Percentiles rank a stretch among this genome's conserved stretches.
Conservation (phyloP, 371 early-diverging fungal species). For the Mortierella sp. region DNA sequence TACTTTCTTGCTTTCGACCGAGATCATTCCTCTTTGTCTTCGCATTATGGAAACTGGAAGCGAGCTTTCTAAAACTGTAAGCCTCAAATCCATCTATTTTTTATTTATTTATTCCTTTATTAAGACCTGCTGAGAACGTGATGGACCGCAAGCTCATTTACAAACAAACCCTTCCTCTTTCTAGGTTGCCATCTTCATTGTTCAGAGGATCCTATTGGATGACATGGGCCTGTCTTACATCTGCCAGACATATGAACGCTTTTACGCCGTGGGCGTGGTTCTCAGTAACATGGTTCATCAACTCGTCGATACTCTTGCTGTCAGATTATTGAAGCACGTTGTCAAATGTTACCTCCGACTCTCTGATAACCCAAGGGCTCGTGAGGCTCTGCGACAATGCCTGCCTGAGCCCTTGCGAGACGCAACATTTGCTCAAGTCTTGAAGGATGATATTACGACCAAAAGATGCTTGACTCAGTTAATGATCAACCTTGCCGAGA, state of each 20-base stretch:
- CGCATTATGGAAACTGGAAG: constrained; percentile 98
- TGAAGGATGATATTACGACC: constrained; percentile 89
- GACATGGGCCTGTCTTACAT: constrained; percentile 97
- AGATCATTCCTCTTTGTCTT: constrained; percentile 98
- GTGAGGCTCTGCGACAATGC: constrained; percentile 89
- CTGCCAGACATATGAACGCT: constrained; percentile 97
- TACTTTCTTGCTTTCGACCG: constrained; percentile 95
- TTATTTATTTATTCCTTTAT: background rate
- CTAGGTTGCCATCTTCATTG: constrained; percentile 94
- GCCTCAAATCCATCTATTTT: background rate
- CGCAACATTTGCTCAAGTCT: constrained; percentile 77
- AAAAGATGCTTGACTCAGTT: constrained; percentile 79
- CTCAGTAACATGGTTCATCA: constrained; percentile 95
- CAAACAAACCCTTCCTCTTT: background rate
- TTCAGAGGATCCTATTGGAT: constrained; percentile 96
- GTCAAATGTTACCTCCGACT: constrained; percentile 96
- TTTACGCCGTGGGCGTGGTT: constrained; percentile 96
- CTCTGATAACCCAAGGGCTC: constrained; percentile 92
- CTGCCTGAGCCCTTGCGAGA: constrained; percentile 89
- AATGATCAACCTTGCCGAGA: constrained; percentile 73
- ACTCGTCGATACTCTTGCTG: constrained; percentile 87
- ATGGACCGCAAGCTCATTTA: background rate
- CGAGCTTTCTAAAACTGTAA: constrained; percentile 96
- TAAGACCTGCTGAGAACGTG: too few relatives aligned
- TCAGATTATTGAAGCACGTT: constrained; percentile 93